These are phyloP conservation scores for Chlorella sorokiniana DNA, from an alignment of 139 green algal genomes.

Conservation along the genomic window DNA sequence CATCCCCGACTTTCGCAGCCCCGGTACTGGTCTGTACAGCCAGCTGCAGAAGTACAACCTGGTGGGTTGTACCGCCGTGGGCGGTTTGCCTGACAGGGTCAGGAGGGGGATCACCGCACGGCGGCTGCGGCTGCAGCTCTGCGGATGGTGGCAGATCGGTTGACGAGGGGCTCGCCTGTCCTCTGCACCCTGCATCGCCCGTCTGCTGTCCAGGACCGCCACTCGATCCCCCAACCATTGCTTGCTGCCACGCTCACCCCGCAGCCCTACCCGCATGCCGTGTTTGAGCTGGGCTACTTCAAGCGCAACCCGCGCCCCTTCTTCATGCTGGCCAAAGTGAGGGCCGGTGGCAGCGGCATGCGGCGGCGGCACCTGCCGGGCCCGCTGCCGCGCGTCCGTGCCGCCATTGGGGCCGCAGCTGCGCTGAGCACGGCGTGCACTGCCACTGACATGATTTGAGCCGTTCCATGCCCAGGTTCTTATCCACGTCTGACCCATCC, in stretches of 20 bases:
- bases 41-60: constrained; percentile 71
- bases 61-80: neutral
- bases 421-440: too few species aligned
- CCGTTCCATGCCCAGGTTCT: neutral
- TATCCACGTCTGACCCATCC: neutral
- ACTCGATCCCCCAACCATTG: neutral
- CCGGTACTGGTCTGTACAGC: constrained; percentile 73
- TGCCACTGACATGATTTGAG: neutral
- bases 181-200: too few species aligned
- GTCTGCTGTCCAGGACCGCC: too few species aligned
- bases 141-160: too few species aligned
- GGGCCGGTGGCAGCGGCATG: neutral
- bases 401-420: too few species aligned
- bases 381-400: neutral
- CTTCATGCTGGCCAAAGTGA: constrained; percentile 69
- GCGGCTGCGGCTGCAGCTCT: too few species aligned
- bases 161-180: too few species aligned
- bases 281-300: constrained; percentile 83
- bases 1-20: constrained; percentile 76
- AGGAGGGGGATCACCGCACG: too few species aligned
- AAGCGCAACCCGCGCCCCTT: constrained; percentile 70
- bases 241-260: neutral
- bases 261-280: constrained; percentile 44
- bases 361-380: neutral
- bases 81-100: too few species aligned